A percentile compares a stretch with the other conserved stretches of the same genome.
Conservation (phyloP, 108 stramenopile genomes). For the Nannochloropsis gaditana region DNA sequence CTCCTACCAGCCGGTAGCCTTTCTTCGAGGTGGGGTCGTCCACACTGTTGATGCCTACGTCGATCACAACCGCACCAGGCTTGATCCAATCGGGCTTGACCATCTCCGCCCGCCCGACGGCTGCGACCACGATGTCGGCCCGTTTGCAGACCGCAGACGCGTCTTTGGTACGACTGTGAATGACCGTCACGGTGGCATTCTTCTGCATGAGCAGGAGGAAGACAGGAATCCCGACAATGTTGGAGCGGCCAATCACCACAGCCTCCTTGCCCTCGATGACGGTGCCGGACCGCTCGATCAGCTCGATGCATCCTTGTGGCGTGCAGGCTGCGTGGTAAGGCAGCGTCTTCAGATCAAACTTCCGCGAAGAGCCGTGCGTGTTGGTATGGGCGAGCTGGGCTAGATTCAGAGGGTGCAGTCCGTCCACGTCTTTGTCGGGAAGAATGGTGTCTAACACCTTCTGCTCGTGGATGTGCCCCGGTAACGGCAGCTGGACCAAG, state of each 20-base stretch:
- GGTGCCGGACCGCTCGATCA: constrained; percentile 74
- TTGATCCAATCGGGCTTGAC: constrained; percentile 84
- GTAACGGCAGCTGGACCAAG: constrained; percentile 92
- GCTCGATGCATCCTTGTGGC: constrained; percentile 84
- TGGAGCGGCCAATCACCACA: constrained; percentile 86
- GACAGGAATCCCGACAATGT: constrained; percentile 79
- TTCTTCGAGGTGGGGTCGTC: constrained; percentile 43
- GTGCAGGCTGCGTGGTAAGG: constrained; percentile 58
- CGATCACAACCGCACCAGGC: constrained; percentile 89
- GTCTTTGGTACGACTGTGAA: constrained; percentile 79
- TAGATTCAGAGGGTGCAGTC: constrained; percentile 83
- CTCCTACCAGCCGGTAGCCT: constrained; percentile 85
- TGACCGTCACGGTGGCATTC: constrained; percentile 89
- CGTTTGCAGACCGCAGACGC: constrained; percentile 39
- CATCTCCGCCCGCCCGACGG: constrained; percentile 78
- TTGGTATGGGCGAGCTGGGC: constrained; percentile 59
- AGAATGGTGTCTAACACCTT: constrained; percentile 59
- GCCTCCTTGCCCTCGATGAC: constrained; percentile 77
- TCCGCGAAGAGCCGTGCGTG: neutral
- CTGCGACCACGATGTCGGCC: constrained; percentile 94
- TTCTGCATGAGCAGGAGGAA: constrained; percentile 71
- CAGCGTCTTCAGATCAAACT: constrained; percentile 26
- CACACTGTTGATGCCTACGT: constrained; percentile 95
- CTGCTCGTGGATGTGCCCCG: constrained; percentile 71
- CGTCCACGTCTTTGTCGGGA: constrained; percentile 91